Evolutionary conservation across 495 filamentous ascomycete genomes (phyloP).

Genomic region (Neurospora intermedia): DNA sequence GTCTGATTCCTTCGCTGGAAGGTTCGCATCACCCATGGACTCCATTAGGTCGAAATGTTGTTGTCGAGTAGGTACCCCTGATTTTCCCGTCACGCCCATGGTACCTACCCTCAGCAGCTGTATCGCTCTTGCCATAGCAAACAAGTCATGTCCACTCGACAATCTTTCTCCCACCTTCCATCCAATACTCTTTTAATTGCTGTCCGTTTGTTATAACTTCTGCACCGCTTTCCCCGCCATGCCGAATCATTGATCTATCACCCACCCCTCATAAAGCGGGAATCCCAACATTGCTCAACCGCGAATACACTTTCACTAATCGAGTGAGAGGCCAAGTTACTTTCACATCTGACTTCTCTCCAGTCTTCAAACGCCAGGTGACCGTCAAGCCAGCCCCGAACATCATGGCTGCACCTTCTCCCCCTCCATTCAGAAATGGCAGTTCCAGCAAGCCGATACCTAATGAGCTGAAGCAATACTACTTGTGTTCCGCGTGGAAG

Average conservation of each 20-base stretch:
- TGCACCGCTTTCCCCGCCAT: neutral
- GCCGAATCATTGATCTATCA: neutral
- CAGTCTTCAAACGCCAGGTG: neutral
- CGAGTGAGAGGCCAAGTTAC: neutral
- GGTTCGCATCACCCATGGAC: neutral
- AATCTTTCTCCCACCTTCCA: neutral
- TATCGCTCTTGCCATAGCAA: neutral
- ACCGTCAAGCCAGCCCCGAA: neutral
- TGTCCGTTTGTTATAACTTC: neutral
- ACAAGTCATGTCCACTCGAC: neutral
- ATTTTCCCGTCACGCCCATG: neutral
- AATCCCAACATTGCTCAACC: neutral
- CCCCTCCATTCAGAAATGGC: neutral
- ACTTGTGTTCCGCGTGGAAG: neutral
- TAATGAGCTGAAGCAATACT: neutral
- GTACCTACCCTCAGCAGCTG: neutral
- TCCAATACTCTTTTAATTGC: neutral
- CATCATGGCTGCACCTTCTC: neutral
- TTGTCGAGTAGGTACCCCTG: too few relatives aligned
- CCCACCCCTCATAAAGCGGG: neutral
- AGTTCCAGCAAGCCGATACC: neutral
- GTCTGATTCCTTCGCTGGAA: neutral
- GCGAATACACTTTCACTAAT: neutral
- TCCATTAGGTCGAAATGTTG: too few relatives aligned
- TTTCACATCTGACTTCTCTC: neutral